phyloP scores from a whole-genome alignment of 202 grass and related monocot genomes.

The Digitaria exilis region DNA sequence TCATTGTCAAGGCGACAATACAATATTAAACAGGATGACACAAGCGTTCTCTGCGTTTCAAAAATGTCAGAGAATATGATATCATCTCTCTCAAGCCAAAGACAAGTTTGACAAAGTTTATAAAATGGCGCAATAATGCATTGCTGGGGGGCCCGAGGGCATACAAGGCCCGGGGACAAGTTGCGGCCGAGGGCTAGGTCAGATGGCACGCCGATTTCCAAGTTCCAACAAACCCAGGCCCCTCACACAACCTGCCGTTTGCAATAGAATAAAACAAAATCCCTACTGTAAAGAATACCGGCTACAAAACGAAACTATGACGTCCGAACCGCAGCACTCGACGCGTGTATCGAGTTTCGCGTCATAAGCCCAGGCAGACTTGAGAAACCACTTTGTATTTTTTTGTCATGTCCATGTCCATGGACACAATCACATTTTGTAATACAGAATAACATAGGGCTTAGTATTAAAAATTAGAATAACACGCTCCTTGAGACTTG shows the following conservation, averaged over 20 bases:
- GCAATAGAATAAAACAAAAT: no score
- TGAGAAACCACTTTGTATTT: not conserved
- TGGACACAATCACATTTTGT: no score
- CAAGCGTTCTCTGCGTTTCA: not conserved
- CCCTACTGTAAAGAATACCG: not conserved
- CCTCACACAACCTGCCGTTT: no score
- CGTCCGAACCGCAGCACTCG: not conserved
- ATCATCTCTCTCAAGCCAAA: not conserved
- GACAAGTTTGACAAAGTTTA: constrained; percentile 31
- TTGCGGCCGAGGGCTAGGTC: not conserved
- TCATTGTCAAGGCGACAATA: constrained; percentile 15
- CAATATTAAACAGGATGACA: not conserved
- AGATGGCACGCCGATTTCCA: no score
- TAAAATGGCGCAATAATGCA: constrained; percentile 32
- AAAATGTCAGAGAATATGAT: not conserved
- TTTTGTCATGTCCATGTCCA: no score
- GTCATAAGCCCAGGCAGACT: not conserved
- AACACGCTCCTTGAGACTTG: no score
- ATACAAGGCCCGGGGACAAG: not conserved
- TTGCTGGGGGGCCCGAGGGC: not conserved
- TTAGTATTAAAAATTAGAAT: no score
- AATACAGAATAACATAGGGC: no score
- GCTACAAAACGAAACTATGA: not conserved
- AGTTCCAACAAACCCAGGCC: no score
- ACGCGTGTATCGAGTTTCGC: not conserved